These are phyloP conservation scores for Aspergillus homomorphus DNA, from an alignment of 495 filamentous ascomycete species.

Conservation along the genomic window DNA sequence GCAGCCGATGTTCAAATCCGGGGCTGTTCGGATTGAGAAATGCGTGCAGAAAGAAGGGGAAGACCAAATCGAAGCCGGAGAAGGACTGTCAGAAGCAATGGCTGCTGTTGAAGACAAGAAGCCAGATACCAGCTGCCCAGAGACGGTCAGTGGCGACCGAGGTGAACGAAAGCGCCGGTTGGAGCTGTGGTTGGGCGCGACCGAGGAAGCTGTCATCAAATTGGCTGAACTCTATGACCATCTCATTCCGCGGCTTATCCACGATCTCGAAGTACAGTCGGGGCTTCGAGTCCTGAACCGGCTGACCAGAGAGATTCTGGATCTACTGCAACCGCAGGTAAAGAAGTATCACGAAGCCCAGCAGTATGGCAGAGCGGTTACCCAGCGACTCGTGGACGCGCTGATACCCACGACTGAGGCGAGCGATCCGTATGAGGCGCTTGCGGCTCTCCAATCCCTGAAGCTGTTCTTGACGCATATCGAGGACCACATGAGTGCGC, in stretches of 20 bases:
- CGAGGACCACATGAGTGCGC: slow-evolving; percentile 11
- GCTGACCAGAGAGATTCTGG: not conserved
- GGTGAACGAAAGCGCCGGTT: slow-evolving; percentile 8
- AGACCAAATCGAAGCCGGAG: not conserved
- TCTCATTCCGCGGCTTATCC: slow-evolving; percentile 12
- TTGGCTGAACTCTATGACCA: slow-evolving; percentile 12
- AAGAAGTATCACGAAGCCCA: slow-evolving; percentile 18
- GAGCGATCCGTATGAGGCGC: not conserved
- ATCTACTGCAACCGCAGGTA: slow-evolving; percentile 5
- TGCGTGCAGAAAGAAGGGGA: slow-evolving; percentile 10
- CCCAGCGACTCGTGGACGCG: slow-evolving; percentile 4
- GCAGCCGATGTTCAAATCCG: slow-evolving; percentile 18
- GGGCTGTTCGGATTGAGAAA: slow-evolving; percentile 14
- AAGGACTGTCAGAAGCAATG: slow-evolving; percentile 5
- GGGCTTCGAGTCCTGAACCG: slow-evolving; percentile 12
- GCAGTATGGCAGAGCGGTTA: slow-evolving; percentile 3
- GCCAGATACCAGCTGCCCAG: not conserved
- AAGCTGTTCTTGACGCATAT: slow-evolving; percentile 15
- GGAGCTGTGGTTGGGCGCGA: slow-evolving; percentile 18
- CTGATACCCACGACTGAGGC: slow-evolving; percentile 5
- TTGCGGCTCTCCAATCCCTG: slow-evolving; percentile 11
- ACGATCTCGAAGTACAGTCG: slow-evolving; percentile 16
- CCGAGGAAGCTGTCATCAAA: slow-evolving; percentile 16
- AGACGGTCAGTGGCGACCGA: not conserved
- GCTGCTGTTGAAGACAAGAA: no score